These are phyloP conservation scores for Purpureocillium lavendulum DNA, from an alignment of 2,329 filamentous ascomycete species.

Conservation along the genomic window DNA sequence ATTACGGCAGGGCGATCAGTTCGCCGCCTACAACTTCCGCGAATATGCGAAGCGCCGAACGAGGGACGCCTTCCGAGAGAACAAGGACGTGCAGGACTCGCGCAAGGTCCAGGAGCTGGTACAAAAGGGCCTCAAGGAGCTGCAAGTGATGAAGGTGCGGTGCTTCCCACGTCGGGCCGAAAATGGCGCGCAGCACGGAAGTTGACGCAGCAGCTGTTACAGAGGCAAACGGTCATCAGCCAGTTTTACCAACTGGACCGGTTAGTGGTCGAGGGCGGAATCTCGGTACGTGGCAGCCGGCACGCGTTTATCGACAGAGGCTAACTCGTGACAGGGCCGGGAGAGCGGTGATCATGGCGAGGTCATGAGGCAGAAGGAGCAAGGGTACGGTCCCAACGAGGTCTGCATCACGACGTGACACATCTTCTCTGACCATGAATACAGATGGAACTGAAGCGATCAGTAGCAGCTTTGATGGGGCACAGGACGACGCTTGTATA, in stretches of 20 bases:
- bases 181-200: constrained; percentile 4
- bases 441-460: no score
- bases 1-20: constrained; percentile 76
- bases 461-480: no score
- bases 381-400: constrained; percentile 44
- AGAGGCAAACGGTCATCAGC: constrained; percentile 93
- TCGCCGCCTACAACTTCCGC: constrained; percentile 94
- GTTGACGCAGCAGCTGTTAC: constrained; percentile 5
- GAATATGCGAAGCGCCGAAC: constrained; percentile 92
- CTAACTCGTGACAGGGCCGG: constrained; percentile 46
- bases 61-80: constrained; percentile 80
- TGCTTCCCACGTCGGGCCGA: no score
- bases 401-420: no score
- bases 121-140: constrained; percentile 77
- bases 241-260: constrained; percentile 90
- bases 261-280: constrained; percentile 84
- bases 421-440: no score
- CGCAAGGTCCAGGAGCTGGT: constrained; percentile 78
- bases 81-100: constrained; percentile 63
- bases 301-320: background rate
- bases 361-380: constrained; percentile 68
- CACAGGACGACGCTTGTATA: no score
- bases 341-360: constrained; percentile 58
- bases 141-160: constrained; percentile 82
- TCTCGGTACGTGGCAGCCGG: constrained; percentile 46